These are phyloP conservation scores for Phytophthora agathidicida DNA, from an alignment of 352 stramenopile species.

Conservation along the genomic window DNA sequence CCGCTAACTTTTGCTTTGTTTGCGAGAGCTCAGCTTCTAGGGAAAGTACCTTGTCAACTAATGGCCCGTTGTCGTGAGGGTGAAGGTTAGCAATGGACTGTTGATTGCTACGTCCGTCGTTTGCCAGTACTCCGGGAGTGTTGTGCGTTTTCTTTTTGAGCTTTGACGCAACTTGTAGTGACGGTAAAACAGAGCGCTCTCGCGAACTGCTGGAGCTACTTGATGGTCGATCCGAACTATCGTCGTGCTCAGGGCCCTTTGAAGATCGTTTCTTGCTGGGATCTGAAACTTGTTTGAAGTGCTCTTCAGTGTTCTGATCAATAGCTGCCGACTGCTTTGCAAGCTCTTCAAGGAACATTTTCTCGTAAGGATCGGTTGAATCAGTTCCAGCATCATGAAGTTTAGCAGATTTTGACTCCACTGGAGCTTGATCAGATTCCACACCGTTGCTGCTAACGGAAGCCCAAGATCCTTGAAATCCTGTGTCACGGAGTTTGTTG, in stretches of 20 bases:
- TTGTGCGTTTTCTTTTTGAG: conserved; percentile 20
- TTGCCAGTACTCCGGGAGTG: background rate
- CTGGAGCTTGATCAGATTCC: background rate
- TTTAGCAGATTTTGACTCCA: background rate
- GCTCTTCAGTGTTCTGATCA: background rate
- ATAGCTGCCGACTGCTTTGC: conserved; percentile 49
- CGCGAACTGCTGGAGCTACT: conserved; percentile 17
- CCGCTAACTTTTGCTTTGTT: conserved; percentile 25
- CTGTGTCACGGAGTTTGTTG: conserved; percentile 50
- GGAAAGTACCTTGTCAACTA: conserved; percentile 8
- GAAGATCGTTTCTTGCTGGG: background rate
- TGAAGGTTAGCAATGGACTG: conserved; percentile 4
- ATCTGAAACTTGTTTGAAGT: background rate
- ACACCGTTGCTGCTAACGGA: background rate
- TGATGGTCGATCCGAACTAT: conserved; percentile 7
- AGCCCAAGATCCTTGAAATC: conserved; percentile 38
- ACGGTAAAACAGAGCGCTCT: conserved; percentile 27
- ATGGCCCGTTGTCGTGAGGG: background rate
- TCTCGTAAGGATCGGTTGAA: conserved; percentile 42
- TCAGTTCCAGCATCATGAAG: background rate
- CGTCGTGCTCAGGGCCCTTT: conserved; percentile 27
- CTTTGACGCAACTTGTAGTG: conserved; percentile 12
- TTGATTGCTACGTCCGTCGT: conserved; percentile 17
- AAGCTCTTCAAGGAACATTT: conserved; percentile 72
- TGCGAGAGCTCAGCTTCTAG: conserved; percentile 43